Evolutionary conservation across 345 rosid species (phyloP).

Genomic region (Durio zibethinus): DNA sequence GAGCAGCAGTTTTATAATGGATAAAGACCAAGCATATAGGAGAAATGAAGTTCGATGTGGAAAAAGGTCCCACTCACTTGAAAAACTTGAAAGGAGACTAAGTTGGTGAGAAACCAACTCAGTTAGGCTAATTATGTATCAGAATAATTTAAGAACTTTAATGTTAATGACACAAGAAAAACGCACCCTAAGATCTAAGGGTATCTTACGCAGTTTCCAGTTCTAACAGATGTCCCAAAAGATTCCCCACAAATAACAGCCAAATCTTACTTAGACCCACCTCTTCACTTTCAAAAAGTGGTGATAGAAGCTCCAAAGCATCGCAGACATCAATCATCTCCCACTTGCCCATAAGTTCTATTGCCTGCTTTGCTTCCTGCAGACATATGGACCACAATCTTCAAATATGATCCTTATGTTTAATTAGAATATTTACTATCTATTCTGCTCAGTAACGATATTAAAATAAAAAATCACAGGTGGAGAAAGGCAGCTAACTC

Average conservation of each 20-base stretch:
- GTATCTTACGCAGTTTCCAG: neutral
- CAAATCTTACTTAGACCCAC: slow-evolving; percentile 33
- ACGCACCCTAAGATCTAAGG: neutral
- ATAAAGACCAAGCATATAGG: neutral
- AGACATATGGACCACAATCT: slow-evolving; percentile 18
- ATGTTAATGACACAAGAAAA: neutral
- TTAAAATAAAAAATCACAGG: slow-evolving; percentile 2
- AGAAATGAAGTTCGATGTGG: neutral
- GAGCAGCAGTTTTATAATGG: slow-evolving; percentile 1
- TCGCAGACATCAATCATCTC: slow-evolving; percentile 88
- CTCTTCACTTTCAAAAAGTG: slow-evolving; percentile 96
- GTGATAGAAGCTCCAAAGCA: slow-evolving; percentile 94
- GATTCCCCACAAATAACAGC: neutral
- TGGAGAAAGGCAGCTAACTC: neutral
- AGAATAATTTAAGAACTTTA: neutral
- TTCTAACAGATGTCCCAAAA: neutral
- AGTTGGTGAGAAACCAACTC: neutral
- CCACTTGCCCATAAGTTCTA: slow-evolving; percentile 90
- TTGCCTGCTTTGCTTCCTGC: slow-evolving; percentile 98
- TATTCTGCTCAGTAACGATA: neutral
- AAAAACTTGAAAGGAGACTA: neutral
- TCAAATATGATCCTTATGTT: slow-evolving; percentile 4
- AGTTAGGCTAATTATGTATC: neutral
- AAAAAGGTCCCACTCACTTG: neutral
- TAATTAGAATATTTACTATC: neutral